Base-by-base conservation (phyloP, 2,329 filamentous ascomycete genomes). In the Nigrospora sphaerica region DNA sequence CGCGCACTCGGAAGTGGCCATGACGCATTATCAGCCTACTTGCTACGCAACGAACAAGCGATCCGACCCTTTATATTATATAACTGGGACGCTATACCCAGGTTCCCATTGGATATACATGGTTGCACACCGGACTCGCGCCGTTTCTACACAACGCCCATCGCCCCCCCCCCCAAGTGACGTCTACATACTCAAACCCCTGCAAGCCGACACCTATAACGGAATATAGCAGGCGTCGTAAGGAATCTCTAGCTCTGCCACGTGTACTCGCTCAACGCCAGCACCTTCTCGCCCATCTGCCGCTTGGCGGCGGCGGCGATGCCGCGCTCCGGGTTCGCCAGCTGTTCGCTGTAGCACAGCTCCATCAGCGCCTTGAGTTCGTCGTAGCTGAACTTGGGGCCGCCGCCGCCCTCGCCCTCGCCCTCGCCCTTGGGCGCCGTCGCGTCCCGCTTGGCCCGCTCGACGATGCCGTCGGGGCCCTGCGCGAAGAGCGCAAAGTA, bases 231-330 rank as follows among this genome's bases (percentile, higher is more conserved):
- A 18, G 6, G 18, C 14, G 13, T n/a, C 35, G 6, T 37, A 17
- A 42, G n/a, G 6, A 6, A 16, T 16, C n/a, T 19, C 39, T 56
- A 77, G 48, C 66, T 74, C 65, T 83, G 77, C 81, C 81, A 88
- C 78, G 86, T 81, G 56, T 82, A 74, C 70, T 90, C 86, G 57
- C 81, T 86, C 56, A 91, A 68, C 55, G 77, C 78, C 49, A 86
- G 64, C 57, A 87, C 63, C 69, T 85, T 83, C 57, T 88, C 85
- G 46, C 80, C 83, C 75, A 89, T 75, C 59, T 78, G 75, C 59
- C 85, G 74, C 71, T 79, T 82, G 3, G 85, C 86, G 49, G 80
- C 77, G 18, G 80, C 73, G 39, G 75, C 77, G 46, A 87, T 78
- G 32, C 86, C 84, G 53, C 86, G 70, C 65, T 86, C 80, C 42